phyloP scores from a whole-genome alignment of 345 rosid species.

The Aurinia saxatilis region DNA sequence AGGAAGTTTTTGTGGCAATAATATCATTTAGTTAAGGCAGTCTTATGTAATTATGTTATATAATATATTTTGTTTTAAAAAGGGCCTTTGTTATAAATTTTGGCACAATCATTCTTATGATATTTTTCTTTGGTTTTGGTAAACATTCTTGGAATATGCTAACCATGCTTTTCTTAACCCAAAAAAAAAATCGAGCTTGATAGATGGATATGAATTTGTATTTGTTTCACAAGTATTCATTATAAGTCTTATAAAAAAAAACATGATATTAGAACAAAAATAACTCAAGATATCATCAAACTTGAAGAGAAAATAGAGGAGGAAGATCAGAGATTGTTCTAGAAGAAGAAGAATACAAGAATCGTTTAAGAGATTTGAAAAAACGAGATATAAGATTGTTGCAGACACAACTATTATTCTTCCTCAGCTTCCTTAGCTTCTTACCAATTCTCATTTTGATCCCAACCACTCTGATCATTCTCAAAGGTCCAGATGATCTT shows the following conservation, averaged over 20 bases:
- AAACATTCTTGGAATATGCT: too few relatives aligned
- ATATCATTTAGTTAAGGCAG: too few relatives aligned
- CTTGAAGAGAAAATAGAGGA: conserved; percentile 27
- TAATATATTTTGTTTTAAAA: too few relatives aligned
- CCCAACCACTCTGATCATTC: conserved; percentile 48
- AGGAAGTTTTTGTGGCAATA: too few relatives aligned
- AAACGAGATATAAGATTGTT: conserved; percentile 24
- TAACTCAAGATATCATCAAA: conserved; percentile 14
- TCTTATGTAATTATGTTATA: too few relatives aligned
- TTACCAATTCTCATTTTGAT: conserved; percentile 61
- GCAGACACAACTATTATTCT: conserved; percentile 25
- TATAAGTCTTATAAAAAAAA: not conserved
- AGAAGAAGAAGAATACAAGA: conserved; percentile 19
- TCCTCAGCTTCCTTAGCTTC: conserved; percentile 60
- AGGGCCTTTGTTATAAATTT: too few relatives aligned
- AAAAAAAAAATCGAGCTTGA: not conserved
- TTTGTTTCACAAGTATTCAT: not conserved
- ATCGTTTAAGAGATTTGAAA: conserved; percentile 21
- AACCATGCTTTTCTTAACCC: not conserved
- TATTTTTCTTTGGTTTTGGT: too few relatives aligned
- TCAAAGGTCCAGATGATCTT: conserved; percentile 38
- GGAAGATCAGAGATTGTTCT: conserved; percentile 28
- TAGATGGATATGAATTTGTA: not conserved
- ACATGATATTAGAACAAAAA: not conserved
- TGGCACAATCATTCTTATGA: too few relatives aligned